Percentiles rank a stretch among this genome's conserved stretches.
Evolutionary conservation across 1,139 yeast genomes (phyloP).

Genomic region (Blastobotrys elegans): DNA sequence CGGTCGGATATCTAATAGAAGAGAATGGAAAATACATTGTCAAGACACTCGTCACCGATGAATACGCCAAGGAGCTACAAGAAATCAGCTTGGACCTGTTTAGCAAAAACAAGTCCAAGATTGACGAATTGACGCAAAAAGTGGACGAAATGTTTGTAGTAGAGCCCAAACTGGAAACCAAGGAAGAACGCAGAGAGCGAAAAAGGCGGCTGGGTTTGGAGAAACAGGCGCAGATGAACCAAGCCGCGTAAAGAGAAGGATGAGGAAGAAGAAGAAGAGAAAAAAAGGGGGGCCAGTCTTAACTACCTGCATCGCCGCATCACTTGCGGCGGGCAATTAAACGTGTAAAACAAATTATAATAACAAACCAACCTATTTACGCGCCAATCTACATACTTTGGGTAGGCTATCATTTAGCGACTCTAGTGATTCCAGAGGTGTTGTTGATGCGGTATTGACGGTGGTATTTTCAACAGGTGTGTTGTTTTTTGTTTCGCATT

Average conservation of each 20-base stretch:
- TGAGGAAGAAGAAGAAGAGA: background rate
- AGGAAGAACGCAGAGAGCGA: conserved; percentile 56
- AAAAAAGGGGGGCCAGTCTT: too few relatives aligned
- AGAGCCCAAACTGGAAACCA: conserved; percentile 33
- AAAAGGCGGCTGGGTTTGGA: conserved; percentile 59
- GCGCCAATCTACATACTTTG: too few relatives aligned
- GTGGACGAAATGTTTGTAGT: conserved; percentile 36
- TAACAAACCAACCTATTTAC: too few relatives aligned
- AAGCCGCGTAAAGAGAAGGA: background rate
- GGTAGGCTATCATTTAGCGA: too few relatives aligned
- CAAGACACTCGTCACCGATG: conserved; percentile 43
- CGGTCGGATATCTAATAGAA: conserved; percentile 51
- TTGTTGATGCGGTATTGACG: too few relatives aligned
- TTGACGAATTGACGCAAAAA: conserved; percentile 44
- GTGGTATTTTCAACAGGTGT: too few relatives aligned
- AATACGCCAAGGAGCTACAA: conserved; percentile 48
- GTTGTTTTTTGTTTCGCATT: too few relatives aligned
- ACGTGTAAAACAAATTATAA: too few relatives aligned
- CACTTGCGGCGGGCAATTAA: background rate
- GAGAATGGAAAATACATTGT: conserved; percentile 11
- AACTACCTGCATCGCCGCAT: background rate
- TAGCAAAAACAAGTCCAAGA: conserved; percentile 54
- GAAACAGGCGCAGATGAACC: conserved; percentile 18
- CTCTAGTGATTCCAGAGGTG: too few relatives aligned
- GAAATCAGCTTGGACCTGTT: conserved; percentile 50